phyloP scores from a whole-genome alignment of 129 eudicot species.

The Helianthus tuberosus region DNA sequence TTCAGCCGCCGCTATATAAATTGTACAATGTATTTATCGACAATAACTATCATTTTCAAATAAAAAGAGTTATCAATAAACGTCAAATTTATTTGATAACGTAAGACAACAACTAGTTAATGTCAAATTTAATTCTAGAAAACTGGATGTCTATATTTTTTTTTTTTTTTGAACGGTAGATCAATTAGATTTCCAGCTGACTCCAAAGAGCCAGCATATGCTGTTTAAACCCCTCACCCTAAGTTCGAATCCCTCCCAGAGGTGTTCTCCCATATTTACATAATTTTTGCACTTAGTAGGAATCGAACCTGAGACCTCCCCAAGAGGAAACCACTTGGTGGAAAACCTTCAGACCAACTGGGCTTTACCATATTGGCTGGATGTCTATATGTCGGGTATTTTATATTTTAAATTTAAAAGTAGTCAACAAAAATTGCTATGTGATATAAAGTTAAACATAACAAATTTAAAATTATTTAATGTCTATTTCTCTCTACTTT shows the following conservation, averaged over 20 bases:
- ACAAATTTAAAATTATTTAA: not conserved
- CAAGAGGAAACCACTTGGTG: too few relatives aligned
- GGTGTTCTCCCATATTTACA: too few relatives aligned
- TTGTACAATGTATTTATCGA: not conserved
- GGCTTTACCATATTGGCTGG: too few relatives aligned
- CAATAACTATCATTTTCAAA: not conserved
- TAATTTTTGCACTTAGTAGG: too few relatives aligned
- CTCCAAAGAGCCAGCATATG: too few relatives aligned
- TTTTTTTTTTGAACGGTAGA: too few relatives aligned
- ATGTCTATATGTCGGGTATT: too few relatives aligned
- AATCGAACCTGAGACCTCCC: too few relatives aligned
- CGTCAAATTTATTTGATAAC: not conserved
- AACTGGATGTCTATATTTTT: not conserved
- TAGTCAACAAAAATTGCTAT: not conserved
- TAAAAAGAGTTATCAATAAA: not conserved
- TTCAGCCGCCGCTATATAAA: not conserved
- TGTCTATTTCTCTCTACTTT: not conserved
- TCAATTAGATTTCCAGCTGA: too few relatives aligned
- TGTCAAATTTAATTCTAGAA: not conserved
- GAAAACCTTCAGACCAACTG: too few relatives aligned
- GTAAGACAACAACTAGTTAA: not conserved
- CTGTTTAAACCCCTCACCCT: too few relatives aligned
- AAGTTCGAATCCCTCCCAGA: too few relatives aligned
- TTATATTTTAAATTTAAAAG: not conserved
- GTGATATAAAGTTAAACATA: not conserved